Evolutionary conservation across 2,329 filamentous ascomycete genomes (phyloP).

Genomic region (Aspergillus udagawae): DNA sequence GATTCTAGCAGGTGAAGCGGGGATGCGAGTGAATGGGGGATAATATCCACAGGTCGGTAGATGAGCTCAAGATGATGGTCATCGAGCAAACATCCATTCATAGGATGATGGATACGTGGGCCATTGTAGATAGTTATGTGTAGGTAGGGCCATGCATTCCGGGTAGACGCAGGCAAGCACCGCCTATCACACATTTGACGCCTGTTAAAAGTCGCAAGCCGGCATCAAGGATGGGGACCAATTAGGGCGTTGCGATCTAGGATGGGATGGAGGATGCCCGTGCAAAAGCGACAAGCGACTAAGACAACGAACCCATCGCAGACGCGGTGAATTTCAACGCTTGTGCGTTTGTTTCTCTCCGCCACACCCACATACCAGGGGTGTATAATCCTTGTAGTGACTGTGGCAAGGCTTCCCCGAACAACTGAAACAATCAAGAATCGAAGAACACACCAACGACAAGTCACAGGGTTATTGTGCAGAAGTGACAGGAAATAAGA

Average conservation of each 20-base stretch:
- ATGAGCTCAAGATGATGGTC: not conserved
- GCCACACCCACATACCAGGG: not conserved
- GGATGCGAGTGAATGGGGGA: slow-evolving; percentile 7
- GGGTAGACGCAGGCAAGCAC: slow-evolving; percentile 28
- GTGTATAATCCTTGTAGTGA: not conserved
- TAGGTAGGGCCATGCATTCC: slow-evolving; percentile 20
- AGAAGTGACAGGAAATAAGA: not conserved
- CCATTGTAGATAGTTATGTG: slow-evolving; percentile 7
- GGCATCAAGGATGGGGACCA: slow-evolving; percentile 19
- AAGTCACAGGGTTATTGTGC: not conserved
- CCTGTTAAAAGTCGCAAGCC: slow-evolving; percentile 21
- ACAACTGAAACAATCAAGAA: not conserved
- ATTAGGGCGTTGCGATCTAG: slow-evolving; percentile 17
- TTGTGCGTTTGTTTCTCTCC: not conserved
- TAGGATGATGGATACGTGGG: slow-evolving; percentile 15
- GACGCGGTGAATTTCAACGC: not conserved
- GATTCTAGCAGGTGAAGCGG: slow-evolving; percentile 11
- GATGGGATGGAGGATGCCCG: not conserved
- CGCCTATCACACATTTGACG: slow-evolving; percentile 25
- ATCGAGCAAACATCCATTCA: not conserved
- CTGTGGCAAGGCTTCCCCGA: not conserved
- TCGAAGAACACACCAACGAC: not conserved
- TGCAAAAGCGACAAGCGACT: not conserved
- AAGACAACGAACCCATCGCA: not conserved
- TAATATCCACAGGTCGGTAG: slow-evolving; percentile 6